Evolutionary conservation across 2,329 filamentous ascomycete species (phyloP), one percentile per base, ranked within the genome.

Genomic region (Sclerotinia spermophila): DNA sequence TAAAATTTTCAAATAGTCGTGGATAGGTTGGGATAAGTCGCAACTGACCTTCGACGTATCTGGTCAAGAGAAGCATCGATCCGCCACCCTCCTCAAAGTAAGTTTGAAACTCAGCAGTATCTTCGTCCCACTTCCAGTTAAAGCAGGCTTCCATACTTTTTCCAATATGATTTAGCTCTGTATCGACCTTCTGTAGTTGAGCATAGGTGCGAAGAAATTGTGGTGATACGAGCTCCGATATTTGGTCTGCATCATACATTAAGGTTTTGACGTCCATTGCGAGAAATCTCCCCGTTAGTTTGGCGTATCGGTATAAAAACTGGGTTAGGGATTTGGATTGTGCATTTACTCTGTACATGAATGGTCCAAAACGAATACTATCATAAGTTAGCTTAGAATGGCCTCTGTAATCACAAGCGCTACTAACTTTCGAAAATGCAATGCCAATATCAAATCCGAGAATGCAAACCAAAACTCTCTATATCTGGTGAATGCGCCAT

Each of bases 201-300:
- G 77, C 77, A 53, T 88, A 80, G 2, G 83, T 82, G 35, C 81
- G 75, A 17, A 89, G 79, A 71, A 86, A 89, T 7, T 72, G 73
- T 3, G 80, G 79, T 10, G 83, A 85, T 44, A 82, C 78, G 40
- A 85, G 78, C 19, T 83, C 81, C 17, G 81, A 80, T 11, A 81
- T 78, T 30, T 76, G 76, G 5, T 76, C 73, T 13, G 79, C 61
- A 13, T 74, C 79, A 30, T 70, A 67, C 24, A 71, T 51, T 38
- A 85, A 72, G 3, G 79, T 80, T 65, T 76, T 76, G 48, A 80
- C 74, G 75, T 90, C 88, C 72, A 87, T 78, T 21, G 80, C 77
- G 67, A 89, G 79, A 71, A 89, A 85, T 72, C 82, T 83, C 19
- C 84, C 85, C 1, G 86, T 81, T 59, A 90, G 77, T 70, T 79